Evolutionary conservation across 1,284 basidiomycete genomes (phyloP).

Genomic region (Dichomitus squalens): DNA sequence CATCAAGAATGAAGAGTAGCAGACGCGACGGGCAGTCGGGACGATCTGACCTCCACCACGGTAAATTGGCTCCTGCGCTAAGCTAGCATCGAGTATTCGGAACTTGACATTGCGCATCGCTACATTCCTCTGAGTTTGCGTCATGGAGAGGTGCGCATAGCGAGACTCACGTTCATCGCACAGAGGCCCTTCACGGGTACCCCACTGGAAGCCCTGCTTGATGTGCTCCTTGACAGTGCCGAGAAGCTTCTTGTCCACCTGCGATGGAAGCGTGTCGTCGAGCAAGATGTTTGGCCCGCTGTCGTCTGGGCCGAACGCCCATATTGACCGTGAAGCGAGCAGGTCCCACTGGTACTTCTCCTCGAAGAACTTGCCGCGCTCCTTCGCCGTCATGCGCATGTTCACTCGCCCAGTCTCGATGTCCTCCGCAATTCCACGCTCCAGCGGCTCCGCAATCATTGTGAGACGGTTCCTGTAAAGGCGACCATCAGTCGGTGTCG

Average conservation of each 20-base stretch:
- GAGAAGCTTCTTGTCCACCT: conserved; percentile 92
- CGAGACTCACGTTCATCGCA: conserved; percentile 92
- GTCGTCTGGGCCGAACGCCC: conserved; percentile 99
- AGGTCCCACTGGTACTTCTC: conserved; percentile 98
- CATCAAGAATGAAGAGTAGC: conserved; percentile 99
- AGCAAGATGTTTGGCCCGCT: conserved; percentile 92
- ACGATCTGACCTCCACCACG: conserved; percentile 98
- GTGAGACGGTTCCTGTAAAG: conserved; percentile 88
- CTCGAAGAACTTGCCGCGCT: conserved; percentile 92
- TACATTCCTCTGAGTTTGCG: conserved; percentile 34
- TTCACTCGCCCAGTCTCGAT: conserved; percentile 90
- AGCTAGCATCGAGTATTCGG: conserved; percentile 87
- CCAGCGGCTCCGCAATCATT: conserved; percentile 96
- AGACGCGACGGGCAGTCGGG: conserved; percentile 94
- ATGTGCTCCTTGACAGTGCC: conserved; percentile 92
- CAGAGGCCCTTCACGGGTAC: conserved; percentile 93
- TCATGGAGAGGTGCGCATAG: conserved; percentile 1
- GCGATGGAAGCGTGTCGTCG: conserved; percentile 95
- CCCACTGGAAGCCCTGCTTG: conserved; percentile 99
- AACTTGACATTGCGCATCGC: conserved; percentile 99
- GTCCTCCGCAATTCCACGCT: conserved; percentile 92
- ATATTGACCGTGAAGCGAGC: conserved; percentile 95
- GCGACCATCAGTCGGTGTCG: conserved; percentile 11
- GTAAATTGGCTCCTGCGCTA: conserved; percentile 95
- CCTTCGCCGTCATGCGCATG: conserved; percentile 92